Conservation (phyloP, 345 rosid genomes). For the Citrus maxima region DNA sequence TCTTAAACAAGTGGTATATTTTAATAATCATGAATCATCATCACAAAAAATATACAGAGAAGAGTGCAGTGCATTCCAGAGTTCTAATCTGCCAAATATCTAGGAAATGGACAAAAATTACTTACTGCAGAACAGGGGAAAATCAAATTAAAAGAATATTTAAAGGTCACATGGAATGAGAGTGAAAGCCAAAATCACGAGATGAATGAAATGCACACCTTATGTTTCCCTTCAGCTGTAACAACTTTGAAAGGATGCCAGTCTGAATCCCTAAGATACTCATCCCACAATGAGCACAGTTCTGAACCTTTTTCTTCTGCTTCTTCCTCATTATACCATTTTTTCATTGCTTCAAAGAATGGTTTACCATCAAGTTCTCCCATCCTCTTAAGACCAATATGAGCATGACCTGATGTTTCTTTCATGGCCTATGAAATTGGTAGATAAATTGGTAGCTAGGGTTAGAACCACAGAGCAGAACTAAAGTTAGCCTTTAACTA, state of each 20-base stretch:
- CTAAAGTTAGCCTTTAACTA: neutral
- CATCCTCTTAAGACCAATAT: slow-evolving; percentile 86
- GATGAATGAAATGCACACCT: slow-evolving; percentile 42
- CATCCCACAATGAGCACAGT: slow-evolving; percentile 87
- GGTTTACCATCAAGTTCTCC: slow-evolving; percentile 87
- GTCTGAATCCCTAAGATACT: slow-evolving; percentile 81
- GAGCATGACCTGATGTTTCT: slow-evolving; percentile 42
- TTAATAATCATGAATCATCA: neutral
- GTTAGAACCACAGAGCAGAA: slow-evolving; percentile 3
- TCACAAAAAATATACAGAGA: neutral
- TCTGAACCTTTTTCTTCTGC: slow-evolving; percentile 73
- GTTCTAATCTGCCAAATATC: neutral
- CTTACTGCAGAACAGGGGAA: neutral
- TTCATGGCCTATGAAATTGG: slow-evolving; percentile 49
- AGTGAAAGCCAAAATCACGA: neutral
- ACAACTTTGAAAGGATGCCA: slow-evolving; percentile 89
- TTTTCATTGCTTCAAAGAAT: slow-evolving; percentile 77
- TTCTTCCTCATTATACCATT: slow-evolving; percentile 55
- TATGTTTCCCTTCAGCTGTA: slow-evolving; percentile 44
- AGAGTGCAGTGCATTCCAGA: neutral
- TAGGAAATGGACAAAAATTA: neutral
- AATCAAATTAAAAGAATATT: neutral
- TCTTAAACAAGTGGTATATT: neutral
- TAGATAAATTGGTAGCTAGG: slow-evolving; percentile 1
- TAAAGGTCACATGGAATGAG: too few species aligned